Base-by-base conservation (phyloP, 2,329 filamentous ascomycete genomes). In the Teratosphaeria pseudoeucalypti region DNA sequence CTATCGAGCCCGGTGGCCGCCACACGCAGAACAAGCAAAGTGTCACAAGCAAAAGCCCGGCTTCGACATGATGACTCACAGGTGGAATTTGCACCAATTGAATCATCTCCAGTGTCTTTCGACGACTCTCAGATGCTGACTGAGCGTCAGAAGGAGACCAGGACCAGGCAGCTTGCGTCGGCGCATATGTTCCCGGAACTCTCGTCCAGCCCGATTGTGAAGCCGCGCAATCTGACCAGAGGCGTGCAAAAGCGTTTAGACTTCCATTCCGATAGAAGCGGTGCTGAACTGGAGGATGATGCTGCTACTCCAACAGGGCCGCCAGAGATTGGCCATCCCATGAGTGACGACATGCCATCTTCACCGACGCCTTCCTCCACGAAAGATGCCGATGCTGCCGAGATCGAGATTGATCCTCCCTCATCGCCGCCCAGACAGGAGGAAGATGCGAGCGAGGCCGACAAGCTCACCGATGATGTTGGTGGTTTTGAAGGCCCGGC, bases 1-100 rank as follows among this genome's bases (percentile, higher is more conserved):
- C 10, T 54, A 14, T 52, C 26, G 6, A 49, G 29, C 26, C 11
- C 32, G 27, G 34, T 26, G 11, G 23, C 16, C 27, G n/a, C 39
- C 10, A 54, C 19, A 27, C 16, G 49, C 5, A 43, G 11, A 37
- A 34, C 26, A 29, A 49, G 29, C 37, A 52, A 29, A 10, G 29
- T 29, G 14, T 39, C 54, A 12, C 59, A 49, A 2, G 34, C 73
- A 12, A 82, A 80, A 54, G 77, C 81, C 19, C 82, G 82, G 61
- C 77, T 86, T 32, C 83, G 88, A 37, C 90, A 95, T 66, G 84
- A 95, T 62, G 82, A 95, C 72, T 95, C 90, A 0, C 90, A 95
- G 68, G 81, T 95, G 29, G 81, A 89, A 52, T 94, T 94, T 67
- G 83, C 86, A 2, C 76, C 84, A 0, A 86, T 92, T 54, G 81